A percentile compares a stretch with the other conserved stretches of the same genome.
These are phyloP conservation scores for Carex parvula DNA, from an alignment of 176 grass and related monocot genomes.

Conservation along the genomic window DNA sequence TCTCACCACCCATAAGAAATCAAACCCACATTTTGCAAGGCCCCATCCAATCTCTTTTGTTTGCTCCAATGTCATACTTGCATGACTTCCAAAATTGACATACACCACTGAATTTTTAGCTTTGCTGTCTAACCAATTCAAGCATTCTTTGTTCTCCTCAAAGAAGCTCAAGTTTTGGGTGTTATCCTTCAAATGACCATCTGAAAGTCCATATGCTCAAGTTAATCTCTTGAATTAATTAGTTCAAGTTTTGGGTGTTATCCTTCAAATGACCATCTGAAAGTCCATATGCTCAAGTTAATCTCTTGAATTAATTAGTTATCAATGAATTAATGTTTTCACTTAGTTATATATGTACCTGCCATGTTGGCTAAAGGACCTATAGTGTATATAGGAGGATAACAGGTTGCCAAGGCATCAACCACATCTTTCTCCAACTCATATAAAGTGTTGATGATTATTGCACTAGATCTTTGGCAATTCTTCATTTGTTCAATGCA, in stretches of 20 bases:
- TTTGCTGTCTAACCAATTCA: slow-evolving; percentile 38
- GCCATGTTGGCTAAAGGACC: slow-evolving; percentile 22
- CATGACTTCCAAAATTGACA: slow-evolving; percentile 38
- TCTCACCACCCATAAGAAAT: slow-evolving; percentile 39
- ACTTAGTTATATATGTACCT: background rate
- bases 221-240: too few relatives aligned
- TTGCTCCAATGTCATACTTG: slow-evolving; percentile 13
- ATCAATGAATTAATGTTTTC: too few relatives aligned
- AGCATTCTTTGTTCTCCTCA: slow-evolving; percentile 32
- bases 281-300: background rate
- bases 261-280: slow-evolving; percentile 17
- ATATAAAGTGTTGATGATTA: slow-evolving; percentile 46
- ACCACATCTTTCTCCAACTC: slow-evolving; percentile 38
- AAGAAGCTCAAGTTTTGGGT: slow-evolving; percentile 12
- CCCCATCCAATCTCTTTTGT: slow-evolving; percentile 28
- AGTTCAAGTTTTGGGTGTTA: slow-evolving; percentile 2
- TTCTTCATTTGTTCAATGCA: slow-evolving; percentile 3
- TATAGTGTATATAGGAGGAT: slow-evolving; percentile 41
- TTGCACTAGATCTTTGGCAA: slow-evolving; percentile 19
- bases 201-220: background rate
- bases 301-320: background rate
- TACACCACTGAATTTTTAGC: slow-evolving; percentile 25
- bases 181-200: slow-evolving; percentile 11
- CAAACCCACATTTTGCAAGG: slow-evolving; percentile 21
- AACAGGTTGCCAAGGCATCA: slow-evolving; percentile 25